Evolutionary conservation across 352 stramenopile species (phyloP).

Genomic region (Globisporangium irregulare): DNA sequence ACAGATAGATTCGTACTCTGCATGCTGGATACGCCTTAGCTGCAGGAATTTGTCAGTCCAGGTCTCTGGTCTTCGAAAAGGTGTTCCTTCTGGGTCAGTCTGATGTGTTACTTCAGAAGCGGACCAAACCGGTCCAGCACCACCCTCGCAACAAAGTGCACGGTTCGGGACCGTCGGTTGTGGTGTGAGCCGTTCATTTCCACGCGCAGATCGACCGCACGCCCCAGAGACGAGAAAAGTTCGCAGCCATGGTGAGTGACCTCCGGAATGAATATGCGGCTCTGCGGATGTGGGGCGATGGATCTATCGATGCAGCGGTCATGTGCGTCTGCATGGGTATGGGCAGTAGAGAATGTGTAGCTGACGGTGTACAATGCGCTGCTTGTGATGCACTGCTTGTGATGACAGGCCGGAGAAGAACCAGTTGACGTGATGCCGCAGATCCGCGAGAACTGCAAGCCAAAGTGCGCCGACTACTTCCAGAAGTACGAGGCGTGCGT

Average conservation of each 20-base stretch:
- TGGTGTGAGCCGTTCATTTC: conserved; percentile 47
- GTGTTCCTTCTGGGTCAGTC: neutral
- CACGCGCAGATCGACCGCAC: neutral
- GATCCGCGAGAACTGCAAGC: conserved; percentile 91
- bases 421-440: conserved; percentile 91
- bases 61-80: neutral
- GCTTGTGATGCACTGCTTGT: neutral
- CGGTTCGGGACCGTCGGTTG: conserved; percentile 21
- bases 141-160: conserved; percentile 12
- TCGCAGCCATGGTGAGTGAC: conserved; percentile 24
- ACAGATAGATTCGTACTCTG: too few relatives aligned
- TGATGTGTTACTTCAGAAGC: conserved; percentile 12
- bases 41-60: neutral
- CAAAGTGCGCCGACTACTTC: conserved; percentile 86
- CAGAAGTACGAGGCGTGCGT: conserved; percentile 91
- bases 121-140: neutral
- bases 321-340: neutral
- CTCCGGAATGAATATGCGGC: conserved; percentile 9
- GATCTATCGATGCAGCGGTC: neutral
- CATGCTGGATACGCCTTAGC: too few relatives aligned
- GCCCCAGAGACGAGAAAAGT: conserved; percentile 16
- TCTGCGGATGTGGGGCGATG: neutral
- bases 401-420: conserved; percentile 68
- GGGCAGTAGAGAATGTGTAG: neutral
- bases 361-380: neutral